Conservation (phyloP, 768 basidiomycete species). For the Asterophora parasitica region DNA sequence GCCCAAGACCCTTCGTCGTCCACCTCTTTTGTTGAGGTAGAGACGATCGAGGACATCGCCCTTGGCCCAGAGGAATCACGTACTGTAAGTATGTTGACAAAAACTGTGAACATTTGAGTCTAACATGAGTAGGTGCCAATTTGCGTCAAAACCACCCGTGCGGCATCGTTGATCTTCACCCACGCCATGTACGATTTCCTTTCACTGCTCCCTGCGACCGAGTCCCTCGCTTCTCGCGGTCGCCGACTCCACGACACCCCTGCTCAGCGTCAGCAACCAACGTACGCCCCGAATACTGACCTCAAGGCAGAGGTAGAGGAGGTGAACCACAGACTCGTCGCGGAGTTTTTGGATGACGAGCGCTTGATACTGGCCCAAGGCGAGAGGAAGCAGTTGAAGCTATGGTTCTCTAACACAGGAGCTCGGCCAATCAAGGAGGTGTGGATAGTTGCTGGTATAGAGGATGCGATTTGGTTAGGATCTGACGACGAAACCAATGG, state of each 20-base stretch:
- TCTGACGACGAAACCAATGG: slow-evolving; percentile 12
- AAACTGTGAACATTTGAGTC: background rate
- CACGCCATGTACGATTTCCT: slow-evolving; percentile 67
- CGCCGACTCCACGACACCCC: slow-evolving; percentile 72
- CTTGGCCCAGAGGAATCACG: slow-evolving; percentile 62
- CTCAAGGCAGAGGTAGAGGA: slow-evolving; percentile 61
- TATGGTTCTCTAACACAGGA: slow-evolving; percentile 70
- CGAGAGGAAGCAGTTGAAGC: slow-evolving; percentile 48
- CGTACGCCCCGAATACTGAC: slow-evolving; percentile 66
- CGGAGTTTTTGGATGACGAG: slow-evolving; percentile 50
- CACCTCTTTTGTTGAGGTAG: slow-evolving; percentile 46
- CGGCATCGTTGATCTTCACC: slow-evolving; percentile 52
- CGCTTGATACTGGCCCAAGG: slow-evolving; percentile 59
- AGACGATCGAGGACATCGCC: slow-evolving; percentile 55
- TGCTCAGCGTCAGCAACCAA: slow-evolving; percentile 59
- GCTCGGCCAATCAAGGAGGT: slow-evolving; percentile 54
- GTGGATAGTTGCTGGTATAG: slow-evolving; percentile 60
- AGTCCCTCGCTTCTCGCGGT: slow-evolving; percentile 68
- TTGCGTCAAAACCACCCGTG: slow-evolving; percentile 46
- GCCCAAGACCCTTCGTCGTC: slow-evolving; percentile 26
- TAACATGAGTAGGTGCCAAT: slow-evolving; percentile 49
- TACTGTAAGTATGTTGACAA: slow-evolving; percentile 39
- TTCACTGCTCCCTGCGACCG: slow-evolving; percentile 60
- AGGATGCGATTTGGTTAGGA: slow-evolving; percentile 61
- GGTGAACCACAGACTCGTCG: slow-evolving; percentile 58